Evolutionary conservation across 768 basidiomycete species (phyloP).

Genomic region (Suillus placidus): DNA sequence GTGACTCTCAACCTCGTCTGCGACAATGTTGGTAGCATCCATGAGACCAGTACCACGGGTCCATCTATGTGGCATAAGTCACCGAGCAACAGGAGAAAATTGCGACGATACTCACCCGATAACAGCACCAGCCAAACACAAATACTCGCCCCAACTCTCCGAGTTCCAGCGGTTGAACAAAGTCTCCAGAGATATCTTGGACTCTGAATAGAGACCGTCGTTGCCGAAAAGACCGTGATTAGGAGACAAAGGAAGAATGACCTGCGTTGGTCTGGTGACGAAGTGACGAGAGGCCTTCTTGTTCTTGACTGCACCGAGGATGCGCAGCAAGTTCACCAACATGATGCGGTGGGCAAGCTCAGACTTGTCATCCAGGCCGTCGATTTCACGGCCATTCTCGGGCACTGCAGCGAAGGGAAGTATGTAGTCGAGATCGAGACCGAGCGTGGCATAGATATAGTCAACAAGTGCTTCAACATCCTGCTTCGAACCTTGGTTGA

Average conservation of each 20-base stretch:
- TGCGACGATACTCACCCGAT: slow-evolving; percentile 70
- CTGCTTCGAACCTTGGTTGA: slow-evolving; percentile 99
- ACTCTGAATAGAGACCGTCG: slow-evolving; percentile 97
- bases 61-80: slow-evolving; percentile 58
- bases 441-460: slow-evolving; percentile 95
- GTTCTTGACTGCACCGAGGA: slow-evolving; percentile 95
- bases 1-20: slow-evolving; percentile 88
- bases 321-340: slow-evolving; percentile 94
- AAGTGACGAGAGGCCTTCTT: slow-evolving; percentile 98
- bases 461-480: slow-evolving; percentile 98
- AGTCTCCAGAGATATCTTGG: slow-evolving; percentile 97
- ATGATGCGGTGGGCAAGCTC: slow-evolving; percentile 99
- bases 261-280: slow-evolving; percentile 97
- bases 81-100: slow-evolving; percentile 14
- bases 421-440: slow-evolving; percentile 97
- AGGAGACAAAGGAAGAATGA: slow-evolving; percentile 95
- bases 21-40: slow-evolving; percentile 92
- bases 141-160: slow-evolving; percentile 99
- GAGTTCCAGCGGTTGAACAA: slow-evolving; percentile 98
- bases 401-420: slow-evolving; percentile 98
- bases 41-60: slow-evolving; percentile 98
- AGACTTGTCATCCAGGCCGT: slow-evolving; percentile 94
- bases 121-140: slow-evolving; percentile 96
- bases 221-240: slow-evolving; percentile 99
- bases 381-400: slow-evolving; percentile 98